Conservation (phyloP, 208 protist genomes). For the Leishmania arabica region DNA sequence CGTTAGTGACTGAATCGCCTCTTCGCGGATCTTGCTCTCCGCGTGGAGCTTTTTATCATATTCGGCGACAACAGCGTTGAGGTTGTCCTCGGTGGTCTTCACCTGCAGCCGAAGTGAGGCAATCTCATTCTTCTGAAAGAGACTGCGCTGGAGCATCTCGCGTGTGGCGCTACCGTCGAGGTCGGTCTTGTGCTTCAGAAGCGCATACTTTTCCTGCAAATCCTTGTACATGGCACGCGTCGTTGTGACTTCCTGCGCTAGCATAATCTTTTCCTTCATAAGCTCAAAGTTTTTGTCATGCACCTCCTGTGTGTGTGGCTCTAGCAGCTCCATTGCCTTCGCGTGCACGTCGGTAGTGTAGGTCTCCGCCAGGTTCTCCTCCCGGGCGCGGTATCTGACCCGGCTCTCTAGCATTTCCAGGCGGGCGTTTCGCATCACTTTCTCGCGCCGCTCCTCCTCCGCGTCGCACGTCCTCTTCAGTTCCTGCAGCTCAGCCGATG, state of each 20-base stretch:
- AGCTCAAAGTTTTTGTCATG: constrained; percentile 78
- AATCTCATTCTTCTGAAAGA: constrained; percentile 59
- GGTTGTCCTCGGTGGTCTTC: constrained; percentile 59
- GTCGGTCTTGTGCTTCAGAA: constrained; percentile 48
- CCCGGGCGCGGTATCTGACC: constrained; percentile 61
- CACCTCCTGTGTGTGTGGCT: constrained; percentile 61
- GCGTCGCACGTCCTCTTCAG: constrained; percentile 35
- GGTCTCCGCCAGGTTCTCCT: constrained; percentile 39
- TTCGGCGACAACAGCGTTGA: constrained; percentile 46
- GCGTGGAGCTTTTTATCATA: constrained; percentile 58
- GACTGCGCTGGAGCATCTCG: constrained; percentile 52
- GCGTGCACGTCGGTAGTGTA: constrained; percentile 62
- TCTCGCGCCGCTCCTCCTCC: constrained; percentile 30
- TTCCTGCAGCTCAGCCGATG: constrained; percentile 49
- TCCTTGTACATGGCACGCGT: constrained; percentile 17
- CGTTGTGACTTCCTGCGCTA: constrained; percentile 49
- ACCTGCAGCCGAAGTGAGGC: constrained; percentile 49
- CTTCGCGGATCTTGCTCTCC: constrained; percentile 34
- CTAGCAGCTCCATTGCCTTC: constrained; percentile 66
- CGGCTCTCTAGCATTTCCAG: constrained; percentile 80
- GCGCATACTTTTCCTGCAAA: constrained; percentile 46
- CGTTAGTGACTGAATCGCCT: constrained; percentile 36
- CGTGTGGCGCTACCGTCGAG: constrained; percentile 39
- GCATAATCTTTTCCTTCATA: constrained; percentile 61
- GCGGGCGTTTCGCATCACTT: constrained; percentile 33